Evolutionary conservation across 495 filamentous ascomycete species (phyloP).

Genomic region (Copromyces sp.): DNA sequence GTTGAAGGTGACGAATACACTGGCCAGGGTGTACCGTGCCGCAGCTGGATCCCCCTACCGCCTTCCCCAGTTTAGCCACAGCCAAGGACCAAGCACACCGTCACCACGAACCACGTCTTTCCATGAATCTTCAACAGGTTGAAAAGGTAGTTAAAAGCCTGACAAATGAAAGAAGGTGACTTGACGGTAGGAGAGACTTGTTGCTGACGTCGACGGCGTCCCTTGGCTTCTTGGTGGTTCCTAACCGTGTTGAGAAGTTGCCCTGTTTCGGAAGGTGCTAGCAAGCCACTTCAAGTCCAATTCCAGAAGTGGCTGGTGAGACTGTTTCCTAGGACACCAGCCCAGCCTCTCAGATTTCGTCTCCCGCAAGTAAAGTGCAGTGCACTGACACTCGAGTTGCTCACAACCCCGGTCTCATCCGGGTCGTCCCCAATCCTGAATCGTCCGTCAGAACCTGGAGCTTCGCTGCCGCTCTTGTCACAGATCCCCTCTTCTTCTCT

Average conservation of each 20-base stretch:
- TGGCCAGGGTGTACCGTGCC: not conserved
- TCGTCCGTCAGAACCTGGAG: not conserved
- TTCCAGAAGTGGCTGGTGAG: constrained; percentile 17
- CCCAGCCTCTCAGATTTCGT: constrained; percentile 28
- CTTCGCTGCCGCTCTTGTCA: not conserved
- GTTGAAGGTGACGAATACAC: not conserved
- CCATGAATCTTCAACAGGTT: not conserved
- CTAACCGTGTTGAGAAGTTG: not conserved
- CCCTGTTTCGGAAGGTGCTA: not conserved
- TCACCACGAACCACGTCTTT: not conserved
- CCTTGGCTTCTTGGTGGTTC: not conserved
- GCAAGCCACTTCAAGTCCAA: not conserved
- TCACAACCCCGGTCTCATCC: constrained; percentile 1
- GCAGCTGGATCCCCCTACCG: not conserved
- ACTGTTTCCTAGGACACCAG: not conserved
- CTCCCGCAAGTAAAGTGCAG: not conserved
- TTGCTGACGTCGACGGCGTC: not conserved
- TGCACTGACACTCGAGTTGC: constrained; percentile 2
- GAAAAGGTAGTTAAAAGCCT: not conserved
- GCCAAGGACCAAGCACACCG: not conserved
- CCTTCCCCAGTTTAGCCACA: not conserved
- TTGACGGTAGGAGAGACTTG: not conserved
- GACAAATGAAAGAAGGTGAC: not conserved
- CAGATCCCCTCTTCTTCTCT: constrained; percentile 7
- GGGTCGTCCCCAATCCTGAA: not conserved